A percentile compares a stretch with the other conserved stretches of the same genome.
Evolutionary conservation across 768 basidiomycete genomes (phyloP).

Genomic region (Russula sp.): DNA sequence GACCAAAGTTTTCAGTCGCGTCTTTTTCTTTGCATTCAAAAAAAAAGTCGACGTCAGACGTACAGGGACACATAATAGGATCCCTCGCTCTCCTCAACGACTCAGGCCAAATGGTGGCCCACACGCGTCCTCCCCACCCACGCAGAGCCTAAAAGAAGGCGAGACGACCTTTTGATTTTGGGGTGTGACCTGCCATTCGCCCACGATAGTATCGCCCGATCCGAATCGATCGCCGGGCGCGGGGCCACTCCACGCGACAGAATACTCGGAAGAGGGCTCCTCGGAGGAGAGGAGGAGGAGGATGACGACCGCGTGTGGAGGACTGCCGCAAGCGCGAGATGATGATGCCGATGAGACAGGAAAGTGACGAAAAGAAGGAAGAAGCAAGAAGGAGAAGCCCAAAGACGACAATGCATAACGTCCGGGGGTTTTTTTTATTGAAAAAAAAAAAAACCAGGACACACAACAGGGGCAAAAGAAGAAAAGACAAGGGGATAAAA

Average conservation of each 20-base stretch:
- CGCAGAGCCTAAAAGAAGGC: constrained; percentile 40
- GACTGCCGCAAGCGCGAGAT: constrained; percentile 7
- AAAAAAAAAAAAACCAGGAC: background rate
- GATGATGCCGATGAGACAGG: constrained; percentile 9
- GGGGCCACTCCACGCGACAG: constrained; percentile 36
- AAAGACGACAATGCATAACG: constrained; percentile 17
- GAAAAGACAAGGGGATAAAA: background rate
- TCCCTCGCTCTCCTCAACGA: constrained; percentile 33
- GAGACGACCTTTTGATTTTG: constrained; percentile 33
- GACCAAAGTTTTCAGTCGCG: background rate
- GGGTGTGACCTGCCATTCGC: constrained; percentile 34
- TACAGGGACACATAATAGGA: constrained; percentile 34
- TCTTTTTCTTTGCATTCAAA: constrained; percentile 7
- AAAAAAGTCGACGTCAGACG: background rate
- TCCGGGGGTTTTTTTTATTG: background rate
- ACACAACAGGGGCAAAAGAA: background rate
- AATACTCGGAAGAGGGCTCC: background rate
- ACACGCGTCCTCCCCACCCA: constrained; percentile 28
- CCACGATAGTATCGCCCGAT: constrained; percentile 37
- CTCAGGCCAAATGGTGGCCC: constrained; percentile 35
- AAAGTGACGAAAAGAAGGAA: constrained; percentile 12
- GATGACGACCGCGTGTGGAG: constrained; percentile 6
- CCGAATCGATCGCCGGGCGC: constrained; percentile 33
- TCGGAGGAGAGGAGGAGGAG: background rate
- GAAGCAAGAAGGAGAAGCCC: background rate